Evolutionary conservation across 129 eudicot species (phyloP), one percentile per base, ranked within the genome.

Genomic region (Flaveria sonorensis): DNA sequence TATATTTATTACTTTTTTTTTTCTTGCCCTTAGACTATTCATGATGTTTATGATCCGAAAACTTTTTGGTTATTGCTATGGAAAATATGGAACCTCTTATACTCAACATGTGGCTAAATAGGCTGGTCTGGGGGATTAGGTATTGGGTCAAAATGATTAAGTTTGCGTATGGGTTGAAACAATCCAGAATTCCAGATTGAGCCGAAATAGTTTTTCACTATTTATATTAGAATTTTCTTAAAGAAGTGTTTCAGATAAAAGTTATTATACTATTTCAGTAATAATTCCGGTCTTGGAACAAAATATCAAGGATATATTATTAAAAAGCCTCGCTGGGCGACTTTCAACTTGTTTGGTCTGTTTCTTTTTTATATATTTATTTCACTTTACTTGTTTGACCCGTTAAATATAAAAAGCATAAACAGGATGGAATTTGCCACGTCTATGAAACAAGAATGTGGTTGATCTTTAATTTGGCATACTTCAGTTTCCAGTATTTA

Each of bases 21-120:
- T 48, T 21, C 12, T 12, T 76, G 71, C 28, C 36, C 57, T 75
- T 18, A 2, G 16, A 16, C 63, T 47, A 48, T 28, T 75, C 7
- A 47, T 30, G 62, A 51, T 63, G 52, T 26, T 61, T 61, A 75
- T 62, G 59, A 61, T 61, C 55, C 30, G 11, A 20, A 48, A 50
- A 50, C 45, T 50, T 48, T 43, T 69, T 8, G 10, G 26, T 6
- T 55, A 8, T 6, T 56, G 60, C 28, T 56, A 20, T 19, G 10
- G 14, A 56, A 20, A 56, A 20, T 56, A 55, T 59, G n/a, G 40
- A 59, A 59, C 36, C 39, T 59, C n/a, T 23, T 59, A 21, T 55
- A 10, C 65, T 21, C 36, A 59, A 59, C 4, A 59, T 32, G 39
- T 59, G 65, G 16, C 65, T 19, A 24, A 59, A 3, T 23, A 32